Evolutionary conservation across 1,284 basidiomycete species (phyloP).

Genomic region (Leccinum solheimii): DNA sequence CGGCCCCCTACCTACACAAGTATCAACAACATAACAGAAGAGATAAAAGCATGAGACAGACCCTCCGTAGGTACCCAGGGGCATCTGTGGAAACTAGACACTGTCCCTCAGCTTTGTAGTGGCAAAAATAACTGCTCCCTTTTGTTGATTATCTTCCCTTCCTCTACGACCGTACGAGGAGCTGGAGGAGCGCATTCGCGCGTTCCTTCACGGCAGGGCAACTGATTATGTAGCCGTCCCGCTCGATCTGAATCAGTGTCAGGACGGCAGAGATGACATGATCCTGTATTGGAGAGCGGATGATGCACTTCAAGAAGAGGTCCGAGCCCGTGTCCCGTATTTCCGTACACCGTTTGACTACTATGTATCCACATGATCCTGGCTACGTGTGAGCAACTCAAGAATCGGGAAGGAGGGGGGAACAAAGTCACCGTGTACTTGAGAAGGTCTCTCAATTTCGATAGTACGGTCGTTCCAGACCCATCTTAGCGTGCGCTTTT

Average conservation of each 20-base stretch:
- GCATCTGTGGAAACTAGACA: slow-evolving; percentile 75
- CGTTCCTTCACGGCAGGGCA: slow-evolving; percentile 89
- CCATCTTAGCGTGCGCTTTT: no score
- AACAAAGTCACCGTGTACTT: slow-evolving; percentile 71
- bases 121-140: slow-evolving; percentile 72
- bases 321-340: slow-evolving; percentile 65
- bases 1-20: slow-evolving; percentile 74
- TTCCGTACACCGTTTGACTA: no score
- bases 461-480: no score
- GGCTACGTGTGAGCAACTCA: slow-evolving; percentile 20
- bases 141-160: slow-evolving; percentile 73
- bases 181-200: slow-evolving; percentile 81
- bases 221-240: slow-evolving; percentile 90
- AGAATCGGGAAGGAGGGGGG: not conserved
- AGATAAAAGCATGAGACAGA: slow-evolving; percentile 40
- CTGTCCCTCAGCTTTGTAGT: slow-evolving; percentile 80
- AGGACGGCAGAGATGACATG: slow-evolving; percentile 84
- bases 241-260: slow-evolving; percentile 86
- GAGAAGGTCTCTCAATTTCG: no score
- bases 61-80: slow-evolving; percentile 78
- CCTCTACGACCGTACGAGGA: slow-evolving; percentile 47
- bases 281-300: slow-evolving; percentile 80
- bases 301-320: slow-evolving; percentile 85
- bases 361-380: slow-evolving; percentile 66
- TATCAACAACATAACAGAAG: slow-evolving; percentile 11